These are phyloP conservation scores for Leishmania martiniquensis DNA, from an alignment of 208 protist genomes.

Conservation along the genomic window DNA sequence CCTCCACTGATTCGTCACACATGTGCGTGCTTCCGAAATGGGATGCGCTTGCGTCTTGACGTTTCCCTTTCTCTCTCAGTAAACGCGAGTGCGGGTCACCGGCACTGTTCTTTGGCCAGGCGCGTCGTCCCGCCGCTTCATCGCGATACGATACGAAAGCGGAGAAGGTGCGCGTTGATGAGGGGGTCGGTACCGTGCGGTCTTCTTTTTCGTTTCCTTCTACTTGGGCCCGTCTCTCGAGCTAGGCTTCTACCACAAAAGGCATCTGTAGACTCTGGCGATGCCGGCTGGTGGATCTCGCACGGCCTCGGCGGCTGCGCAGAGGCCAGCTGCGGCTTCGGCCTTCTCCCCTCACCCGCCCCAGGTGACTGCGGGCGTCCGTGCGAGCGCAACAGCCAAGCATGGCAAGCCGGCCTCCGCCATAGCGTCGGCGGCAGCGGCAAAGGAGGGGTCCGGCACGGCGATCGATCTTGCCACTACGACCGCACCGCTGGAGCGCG, in stretches of 20 bases:
- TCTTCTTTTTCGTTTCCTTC: not conserved
- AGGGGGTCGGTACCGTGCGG: not conserved
- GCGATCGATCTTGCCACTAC: slow-evolving; percentile 9
- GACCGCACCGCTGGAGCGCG: slow-evolving; percentile 19
- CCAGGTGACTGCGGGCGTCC: not conserved
- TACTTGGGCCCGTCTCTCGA: not conserved
- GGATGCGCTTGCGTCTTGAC: not conserved
- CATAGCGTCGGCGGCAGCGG: not conserved
- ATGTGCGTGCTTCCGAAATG: not conserved
- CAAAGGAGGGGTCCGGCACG: not conserved
- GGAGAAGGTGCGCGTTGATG: not conserved
- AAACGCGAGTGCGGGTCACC: not conserved
- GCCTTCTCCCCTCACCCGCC: slow-evolving; percentile 5
- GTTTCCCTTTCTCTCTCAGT: not conserved
- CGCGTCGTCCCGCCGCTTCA: not conserved
- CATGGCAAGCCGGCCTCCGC: not conserved
- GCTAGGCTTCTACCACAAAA: not conserved
- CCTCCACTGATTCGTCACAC: not conserved
- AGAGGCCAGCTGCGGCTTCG: not conserved
- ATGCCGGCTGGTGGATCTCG: slow-evolving; percentile 13
- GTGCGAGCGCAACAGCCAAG: not conserved
- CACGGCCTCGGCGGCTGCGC: slow-evolving; percentile 3
- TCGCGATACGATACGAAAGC: not conserved
- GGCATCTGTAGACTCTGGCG: not conserved
- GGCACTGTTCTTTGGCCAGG: not conserved